Conservation (phyloP, 2,329 filamentous ascomycete species). For the Trichophyton equinum region DNA sequence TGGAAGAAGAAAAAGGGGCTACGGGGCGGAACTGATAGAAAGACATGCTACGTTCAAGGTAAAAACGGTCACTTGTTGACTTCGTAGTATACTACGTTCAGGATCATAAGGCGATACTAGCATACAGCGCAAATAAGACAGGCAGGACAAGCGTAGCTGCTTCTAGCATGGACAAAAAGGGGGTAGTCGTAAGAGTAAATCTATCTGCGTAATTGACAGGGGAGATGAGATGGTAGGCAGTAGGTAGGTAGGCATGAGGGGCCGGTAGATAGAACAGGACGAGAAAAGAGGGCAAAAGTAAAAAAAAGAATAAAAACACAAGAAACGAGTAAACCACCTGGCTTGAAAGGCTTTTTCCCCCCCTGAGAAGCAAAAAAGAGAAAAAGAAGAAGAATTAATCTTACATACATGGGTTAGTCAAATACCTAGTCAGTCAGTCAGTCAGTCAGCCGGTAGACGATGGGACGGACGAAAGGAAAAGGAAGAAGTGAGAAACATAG, state of each 20-base stretch:
- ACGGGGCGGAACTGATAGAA: too few species aligned
- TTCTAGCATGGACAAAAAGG: neutral
- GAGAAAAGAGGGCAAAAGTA: neutral
- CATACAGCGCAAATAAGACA: neutral
- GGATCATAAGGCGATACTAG: too few species aligned
- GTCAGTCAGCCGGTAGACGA: neutral
- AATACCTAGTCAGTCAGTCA: neutral
- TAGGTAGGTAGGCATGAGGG: neutral
- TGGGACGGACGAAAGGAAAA: neutral
- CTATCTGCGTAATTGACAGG: neutral
- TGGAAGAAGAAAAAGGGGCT: neutral
- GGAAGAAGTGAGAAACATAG: neutral
- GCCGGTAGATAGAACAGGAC: too few species aligned
- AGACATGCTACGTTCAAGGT: too few species aligned
- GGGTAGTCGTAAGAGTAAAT: neutral
- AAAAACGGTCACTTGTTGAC: too few species aligned
- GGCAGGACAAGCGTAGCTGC: neutral
- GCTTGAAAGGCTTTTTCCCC: neutral
- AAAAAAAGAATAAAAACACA: neutral
- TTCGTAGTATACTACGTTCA: too few species aligned
- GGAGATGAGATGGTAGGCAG: neutral
- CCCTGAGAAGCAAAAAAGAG: too few species aligned
- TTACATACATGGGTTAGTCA: neutral
- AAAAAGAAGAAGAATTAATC: neutral
- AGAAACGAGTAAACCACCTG: neutral